Base-by-base conservation (phyloP, 2,329 filamentous ascomycete species). In the Phaeosphaeria sp. region DNA sequence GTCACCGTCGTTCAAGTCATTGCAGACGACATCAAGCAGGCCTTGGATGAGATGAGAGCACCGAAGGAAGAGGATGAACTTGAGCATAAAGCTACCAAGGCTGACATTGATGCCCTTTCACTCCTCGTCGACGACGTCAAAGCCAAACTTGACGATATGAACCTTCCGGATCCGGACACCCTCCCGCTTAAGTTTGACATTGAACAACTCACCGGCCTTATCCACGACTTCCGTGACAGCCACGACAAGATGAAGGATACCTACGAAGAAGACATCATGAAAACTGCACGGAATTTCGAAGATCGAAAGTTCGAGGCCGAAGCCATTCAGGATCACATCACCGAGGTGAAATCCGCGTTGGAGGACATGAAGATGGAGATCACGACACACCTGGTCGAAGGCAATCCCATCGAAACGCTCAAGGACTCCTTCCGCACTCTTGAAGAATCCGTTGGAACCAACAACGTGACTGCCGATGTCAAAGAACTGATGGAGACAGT, bases 71-170 rank as follows among this genome's bases (percentile, higher is more conserved):
- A 82, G 57, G 78, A 81, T 54, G 78, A 80, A 8, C 80, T 81
- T n/a, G 80, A 82, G 2, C 84, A 88, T 39, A 88, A 86, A 66
- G 84, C 94, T 22, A 90, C 88, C 49, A 97, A 96, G 79, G 86
- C 88, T 0, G 92, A 97, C 66, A 82, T 97, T 3, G 91, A 95
- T 62, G 75, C 91, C 1, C 86, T 98, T 7, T 91, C 92, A 63
- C 84, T 91, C 0, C 84, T 94, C 43, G 91, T 93, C 30, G 86
- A 91, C n/a, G 93, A 97, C 62, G 89, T 96, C 76, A 97, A 96
- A 78, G 82, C 85, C 4, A 87, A 89, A 25, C 82, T 97, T 8
- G 90, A 93, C 45, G 87, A 90, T 53, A 85, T 95, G 69, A 83
- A 87, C 33, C 83, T 90, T 53, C 87, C 90, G 1, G 89, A 95